Percentiles rank a stretch among this genome's conserved stretches.
These are phyloP conservation scores for Monascus ruber DNA, from an alignment of 2,329 filamentous ascomycete genomes.

Conservation along the genomic window DNA sequence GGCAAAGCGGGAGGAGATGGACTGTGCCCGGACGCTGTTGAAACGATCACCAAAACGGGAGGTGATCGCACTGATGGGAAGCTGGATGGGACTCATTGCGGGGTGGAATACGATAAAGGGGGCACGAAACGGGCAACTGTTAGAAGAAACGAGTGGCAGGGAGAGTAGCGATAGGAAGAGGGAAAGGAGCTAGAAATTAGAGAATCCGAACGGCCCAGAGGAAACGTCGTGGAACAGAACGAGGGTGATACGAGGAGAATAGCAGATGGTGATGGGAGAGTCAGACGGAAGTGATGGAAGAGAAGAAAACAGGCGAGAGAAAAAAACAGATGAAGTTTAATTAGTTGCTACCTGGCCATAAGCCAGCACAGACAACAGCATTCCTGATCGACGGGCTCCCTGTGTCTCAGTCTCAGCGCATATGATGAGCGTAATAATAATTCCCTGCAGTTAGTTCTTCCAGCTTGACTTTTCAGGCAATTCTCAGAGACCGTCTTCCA, in stretches of 20 bases:
- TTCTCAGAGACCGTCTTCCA: too few species aligned
- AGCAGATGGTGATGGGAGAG: neutral
- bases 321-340: neutral
- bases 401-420: too few species aligned
- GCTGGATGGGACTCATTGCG: constrained; percentile 76
- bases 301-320: constrained; percentile 1
- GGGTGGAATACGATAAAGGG: neutral
- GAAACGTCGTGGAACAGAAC: too few species aligned
- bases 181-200: neutral
- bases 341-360: too few species aligned
- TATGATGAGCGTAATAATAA: too few species aligned
- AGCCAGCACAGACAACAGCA: too few species aligned
- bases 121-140: neutral
- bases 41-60: constrained; percentile 89
- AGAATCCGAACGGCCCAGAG: neutral
- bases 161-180: neutral
- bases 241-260: neutral
- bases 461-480: too few species aligned
- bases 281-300: neutral
- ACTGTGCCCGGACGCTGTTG: constrained; percentile 67
- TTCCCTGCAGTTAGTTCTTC: too few species aligned
- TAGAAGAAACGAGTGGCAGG: neutral
- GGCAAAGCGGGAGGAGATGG: constrained; percentile 70
- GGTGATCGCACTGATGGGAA: constrained; percentile 83
- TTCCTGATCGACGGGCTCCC: too few species aligned